Evolutionary conservation across 169 alveolate genomes (phyloP).

Genomic region (Plasmodium ovale): DNA sequence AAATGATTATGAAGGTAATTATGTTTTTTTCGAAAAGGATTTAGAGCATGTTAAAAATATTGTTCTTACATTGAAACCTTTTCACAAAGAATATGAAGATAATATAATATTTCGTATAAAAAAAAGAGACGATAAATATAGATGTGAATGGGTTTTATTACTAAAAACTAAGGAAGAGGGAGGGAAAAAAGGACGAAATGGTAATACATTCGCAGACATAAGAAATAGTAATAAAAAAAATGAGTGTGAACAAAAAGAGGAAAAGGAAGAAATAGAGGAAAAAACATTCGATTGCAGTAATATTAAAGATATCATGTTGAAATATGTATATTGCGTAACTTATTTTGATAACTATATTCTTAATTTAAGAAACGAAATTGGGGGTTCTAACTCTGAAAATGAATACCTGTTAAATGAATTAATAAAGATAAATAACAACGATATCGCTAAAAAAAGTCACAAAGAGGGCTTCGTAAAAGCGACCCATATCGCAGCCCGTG

Average conservation of each 20-base stretch:
- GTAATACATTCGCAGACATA: slow-evolving; percentile 6
- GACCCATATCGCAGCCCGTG: too few relatives aligned
- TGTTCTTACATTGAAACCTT: slow-evolving; percentile 55
- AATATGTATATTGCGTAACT: slow-evolving; percentile 29
- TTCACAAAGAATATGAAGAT: slow-evolving; percentile 56
- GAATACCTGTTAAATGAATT: slow-evolving; percentile 12
- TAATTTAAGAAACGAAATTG: slow-evolving; percentile 26
- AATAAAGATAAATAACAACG: slow-evolving; percentile 20
- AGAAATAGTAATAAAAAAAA: slow-evolving; percentile 4
- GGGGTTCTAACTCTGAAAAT: neutral
- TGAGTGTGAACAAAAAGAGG: slow-evolving; percentile 4
- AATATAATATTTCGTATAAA: slow-evolving; percentile 34
- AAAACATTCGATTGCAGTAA: slow-evolving; percentile 37
- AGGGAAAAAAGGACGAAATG: slow-evolving; percentile 2
- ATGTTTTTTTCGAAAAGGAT: slow-evolving; percentile 49
- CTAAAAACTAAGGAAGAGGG: slow-evolving; percentile 27
- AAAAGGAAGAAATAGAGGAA: slow-evolving; percentile 36
- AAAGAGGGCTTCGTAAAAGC: neutral
- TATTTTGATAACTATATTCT: slow-evolving; percentile 43
- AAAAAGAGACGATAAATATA: slow-evolving; percentile 43
- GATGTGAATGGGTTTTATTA: slow-evolving; percentile 68
- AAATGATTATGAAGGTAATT: slow-evolving; percentile 33
- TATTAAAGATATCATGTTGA: slow-evolving; percentile 54
- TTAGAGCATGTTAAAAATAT: slow-evolving; percentile 41
- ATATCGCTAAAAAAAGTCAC: neutral